Base-by-base conservation (phyloP, 495 filamentous ascomycete genomes). In the Amniculicola lignicola region DNA sequence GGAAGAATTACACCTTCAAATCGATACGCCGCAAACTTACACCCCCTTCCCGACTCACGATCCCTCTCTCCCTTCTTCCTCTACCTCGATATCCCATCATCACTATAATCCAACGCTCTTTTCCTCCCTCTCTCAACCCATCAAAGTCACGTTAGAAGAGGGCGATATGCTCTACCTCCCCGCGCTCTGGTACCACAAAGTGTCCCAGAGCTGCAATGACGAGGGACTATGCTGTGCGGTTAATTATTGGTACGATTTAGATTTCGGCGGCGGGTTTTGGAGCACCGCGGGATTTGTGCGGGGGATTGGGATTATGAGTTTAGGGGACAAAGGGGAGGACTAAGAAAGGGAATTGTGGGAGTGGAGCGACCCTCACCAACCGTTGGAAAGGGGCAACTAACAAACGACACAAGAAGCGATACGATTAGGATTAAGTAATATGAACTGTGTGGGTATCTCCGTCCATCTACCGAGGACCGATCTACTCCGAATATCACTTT, bases 141-240 rank as follows among this genome's bases (percentile, higher is more conserved):
- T 87, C 54, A 70, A 76, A 6, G 82, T 88, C 5, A 82, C 78
- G 7, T 65, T 90, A 9, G 61, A 81, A 0, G 74, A 77, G n/a
- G 87, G 87, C 1, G 87, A 91, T 69, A 84, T 91, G 78, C 60
- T 91, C n/a, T 91, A 90, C 69, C 67, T 91, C 19, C 87, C 87
- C 18, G 78, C 82, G 21, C 75, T 89, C 70, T 89, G 86, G 86
- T 82, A 82, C 60, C 81, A 84, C 70, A 87, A 89, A 64, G 87
- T 91, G 9, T 81, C 79, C 2, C 87, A 91, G 63, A 76, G 73
- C 0, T 81, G 75, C 48, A 74, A 71, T 0, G 69, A 77, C 12
- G 84, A 87, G 51, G 81, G 82, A 0, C 78, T 89, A 11, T 88
- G 83, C 50, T 79, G 82, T 48, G 83, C 86, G 0, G 85, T 89